These are phyloP conservation scores for Olyra latifolia DNA, from an alignment of 176 grass and related monocot species.

Conservation along the genomic window DNA sequence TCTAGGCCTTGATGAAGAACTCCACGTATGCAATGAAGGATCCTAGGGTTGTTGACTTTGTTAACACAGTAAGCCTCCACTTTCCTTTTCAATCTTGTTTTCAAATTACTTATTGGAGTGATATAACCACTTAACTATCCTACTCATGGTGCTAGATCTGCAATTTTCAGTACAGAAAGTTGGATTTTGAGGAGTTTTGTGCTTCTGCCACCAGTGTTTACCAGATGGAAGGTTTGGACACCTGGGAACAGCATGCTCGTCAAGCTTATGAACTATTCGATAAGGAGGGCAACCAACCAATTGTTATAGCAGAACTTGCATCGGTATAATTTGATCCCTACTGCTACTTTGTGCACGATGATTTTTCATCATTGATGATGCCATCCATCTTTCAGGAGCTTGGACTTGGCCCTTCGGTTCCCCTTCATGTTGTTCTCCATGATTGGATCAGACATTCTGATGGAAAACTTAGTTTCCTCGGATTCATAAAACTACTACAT, in stretches of 20 bases:
- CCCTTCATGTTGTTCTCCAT: conserved; percentile 55
- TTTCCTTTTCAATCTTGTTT: not conserved
- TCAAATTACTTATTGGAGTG: not conserved
- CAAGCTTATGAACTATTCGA: conserved; percentile 62
- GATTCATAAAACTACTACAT: conserved; percentile 65
- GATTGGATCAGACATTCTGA: conserved; percentile 72
- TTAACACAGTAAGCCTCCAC: conserved; percentile 45
- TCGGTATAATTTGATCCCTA: conserved; percentile 40
- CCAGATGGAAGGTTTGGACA: conserved; percentile 64
- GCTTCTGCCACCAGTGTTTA: conserved; percentile 55
- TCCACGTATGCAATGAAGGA: conserved; percentile 57
- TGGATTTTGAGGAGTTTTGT: conserved; percentile 73
- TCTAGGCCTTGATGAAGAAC: conserved; percentile 61
- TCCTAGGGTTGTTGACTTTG: conserved; percentile 56
- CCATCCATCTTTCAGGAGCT: conserved; percentile 45
- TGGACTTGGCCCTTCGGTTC: conserved; percentile 51
- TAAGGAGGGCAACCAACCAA: conserved; percentile 60
- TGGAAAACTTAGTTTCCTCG: conserved; percentile 65
- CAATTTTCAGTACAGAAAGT: conserved; percentile 43
- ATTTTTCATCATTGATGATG: not conserved
- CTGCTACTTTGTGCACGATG: not conserved
- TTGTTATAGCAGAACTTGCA: conserved; percentile 60
- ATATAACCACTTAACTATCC: conserved; percentile 13
- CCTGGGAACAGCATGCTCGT: conserved; percentile 63
- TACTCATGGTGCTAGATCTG: conserved; percentile 28